Evolutionary conservation across 2,329 filamentous ascomycete species (phyloP), one percentile per base, ranked within the genome.

Genomic region (Neonectria faginata): DNA sequence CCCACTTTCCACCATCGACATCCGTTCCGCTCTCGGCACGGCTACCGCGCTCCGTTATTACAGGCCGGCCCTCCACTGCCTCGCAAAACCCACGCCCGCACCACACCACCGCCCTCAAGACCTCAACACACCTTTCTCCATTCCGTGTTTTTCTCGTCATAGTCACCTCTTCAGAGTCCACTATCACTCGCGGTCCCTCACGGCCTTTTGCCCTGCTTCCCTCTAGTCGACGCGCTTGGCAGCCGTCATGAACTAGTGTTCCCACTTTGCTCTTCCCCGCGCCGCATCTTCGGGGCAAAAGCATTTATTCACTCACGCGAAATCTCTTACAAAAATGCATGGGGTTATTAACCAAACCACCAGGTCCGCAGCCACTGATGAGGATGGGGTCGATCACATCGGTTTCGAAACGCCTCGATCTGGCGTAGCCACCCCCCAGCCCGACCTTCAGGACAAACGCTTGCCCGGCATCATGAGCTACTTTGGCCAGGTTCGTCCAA

Each of bases 401-500:
- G 92, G 93, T 77, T 92, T 91, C 79, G 91, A 93, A 74, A 94
- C 92, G 58, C 96, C 94, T 74, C 92, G 94, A 76, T 97, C 94
- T 73, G 94, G 94, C 76, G 89, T 97, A 79, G 92, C 93, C 71
- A 99, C 96, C 68, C 96, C 96, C 72, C 92, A 94, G 76, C 96
- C 96, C 72, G 95, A 98, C 82, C 91, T 92, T 69, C 91, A 92
- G 77, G 96, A 99, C 84, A 97, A 97, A 84, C 92, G 96, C 82
- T 86, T 97, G 78, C 96, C 96, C 73, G 93, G 94, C 79, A 97
- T 98, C 84, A 91, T 96, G 87, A 97, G 91, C 86, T 97, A 96
- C 86, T 97, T 98, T 88, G 92, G 91, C 85, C 96, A 99, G 95
- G 96, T 99, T 97, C 91, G 96, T 97, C 88, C 88, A 86, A 89